Base-by-base conservation (phyloP, 345 rosid genomes). In the Populus nigra region DNA sequence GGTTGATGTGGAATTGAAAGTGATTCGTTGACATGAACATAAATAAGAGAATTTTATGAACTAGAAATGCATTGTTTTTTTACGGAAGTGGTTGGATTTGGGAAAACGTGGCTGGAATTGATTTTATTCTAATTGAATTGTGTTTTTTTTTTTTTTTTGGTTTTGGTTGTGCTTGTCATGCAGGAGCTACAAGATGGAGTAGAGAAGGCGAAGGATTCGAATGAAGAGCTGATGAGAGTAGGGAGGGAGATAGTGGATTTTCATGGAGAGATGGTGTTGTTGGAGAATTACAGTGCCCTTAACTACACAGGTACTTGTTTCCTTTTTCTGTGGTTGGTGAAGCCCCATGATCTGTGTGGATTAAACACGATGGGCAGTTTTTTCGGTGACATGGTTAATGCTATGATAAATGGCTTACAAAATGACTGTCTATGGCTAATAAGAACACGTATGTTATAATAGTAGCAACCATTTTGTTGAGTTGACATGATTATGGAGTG, bases 211-310 rank as follows among this genome's bases (percentile, higher is more conserved):
- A 91, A 78, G 77, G 83, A 87, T 80, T 89, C 87, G 3, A 75
- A 74, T 70, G 90, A 88, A 77, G 93, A 90, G 80, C 80, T 91
- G 84, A 86, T 88, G 3, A 84, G 76, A 76, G 87, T 92, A 47
- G 83, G 90, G 83, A 91, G 87, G 83, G 95, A 96, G 86, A 92
- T 96, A 77, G 95, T 93, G n/a, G 94, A 91, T 73, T 93, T 96
- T 76, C 98, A 93, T 72, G 99, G 99, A 57, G 99, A 96, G 87
- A 96, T 96, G 98, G 94, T 96, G 65, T 65, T 96, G 75, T 83
- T 93, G 85, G 94, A 92, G 89, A 96, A 93, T 76, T 96, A 96
- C 45, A 96, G 99, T 79, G 98, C 98, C 80, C 97, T 96, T 62
- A 93, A 96, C 87, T 93, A 92, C 71, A 96, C 98, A 82, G 98